A percentile compares a stretch with the other conserved stretches of the same genome.
phyloP scores from a whole-genome alignment of 768 basidiomycete species.

The Tephrocybe sp. region DNA sequence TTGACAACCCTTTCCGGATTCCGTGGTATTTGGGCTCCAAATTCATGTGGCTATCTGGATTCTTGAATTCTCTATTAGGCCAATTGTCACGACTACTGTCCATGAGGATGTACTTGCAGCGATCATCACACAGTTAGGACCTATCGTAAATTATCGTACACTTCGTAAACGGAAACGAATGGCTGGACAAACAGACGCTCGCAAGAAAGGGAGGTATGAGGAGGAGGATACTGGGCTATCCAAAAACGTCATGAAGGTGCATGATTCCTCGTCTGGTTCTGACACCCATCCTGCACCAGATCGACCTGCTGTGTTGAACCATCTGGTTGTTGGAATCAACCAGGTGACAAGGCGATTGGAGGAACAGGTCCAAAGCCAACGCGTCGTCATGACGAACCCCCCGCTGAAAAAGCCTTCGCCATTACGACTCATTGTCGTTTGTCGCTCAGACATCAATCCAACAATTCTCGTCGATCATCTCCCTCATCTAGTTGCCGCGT shows the following conservation, averaged over 20 bases:
- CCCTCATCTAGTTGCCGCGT: conserved; percentile 73
- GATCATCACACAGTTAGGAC: conserved; percentile 48
- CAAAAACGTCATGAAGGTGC: neutral
- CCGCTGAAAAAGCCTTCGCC: conserved; percentile 13
- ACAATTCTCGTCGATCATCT: conserved; percentile 70
- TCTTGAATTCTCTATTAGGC: conserved; percentile 41
- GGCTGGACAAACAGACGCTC: conserved; percentile 1
- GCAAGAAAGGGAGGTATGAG: conserved; percentile 14
- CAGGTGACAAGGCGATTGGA: conserved; percentile 76
- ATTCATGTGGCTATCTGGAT: conserved; percentile 10
- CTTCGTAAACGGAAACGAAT: conserved; percentile 40
- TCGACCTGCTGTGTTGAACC: conserved; percentile 40
- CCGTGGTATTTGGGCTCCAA: conserved; percentile 49
- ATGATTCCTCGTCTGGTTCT: neutral
- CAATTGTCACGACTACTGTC: conserved; percentile 54
- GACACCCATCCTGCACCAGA: conserved; percentile 4
- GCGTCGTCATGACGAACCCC: conserved; percentile 22
- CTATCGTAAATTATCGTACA: conserved; percentile 42
- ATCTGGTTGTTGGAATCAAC: conserved; percentile 72
- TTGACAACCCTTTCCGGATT: conserved; percentile 71
- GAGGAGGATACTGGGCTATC: neutral
- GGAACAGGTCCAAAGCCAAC: conserved; percentile 38
- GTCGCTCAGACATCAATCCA: conserved; percentile 74
- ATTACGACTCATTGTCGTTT: conserved; percentile 59
- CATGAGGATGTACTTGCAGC: conserved; percentile 60